Conservation (phyloP, 495 filamentous ascomycete genomes). For the Aspergillus olivimuriae region DNA sequence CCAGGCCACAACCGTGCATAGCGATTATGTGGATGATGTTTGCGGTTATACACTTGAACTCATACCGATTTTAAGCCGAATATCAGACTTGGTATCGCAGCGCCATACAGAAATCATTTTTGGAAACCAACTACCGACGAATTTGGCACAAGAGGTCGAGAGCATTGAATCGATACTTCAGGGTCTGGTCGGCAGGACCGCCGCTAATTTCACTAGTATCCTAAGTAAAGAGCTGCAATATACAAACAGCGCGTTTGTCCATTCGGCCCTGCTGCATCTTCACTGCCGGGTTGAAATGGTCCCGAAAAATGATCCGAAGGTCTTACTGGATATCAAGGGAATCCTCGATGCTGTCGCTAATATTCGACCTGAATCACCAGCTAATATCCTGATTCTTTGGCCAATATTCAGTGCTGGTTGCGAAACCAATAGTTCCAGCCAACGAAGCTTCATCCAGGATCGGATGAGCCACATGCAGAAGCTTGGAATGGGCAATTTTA, state of each 20-base stretch:
- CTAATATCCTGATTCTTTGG: conserved; percentile 30
- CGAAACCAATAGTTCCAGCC: conserved; percentile 18
- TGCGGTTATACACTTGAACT: conserved; percentile 28
- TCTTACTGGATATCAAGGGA: conserved; percentile 15
- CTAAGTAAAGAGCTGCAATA: conserved; percentile 16
- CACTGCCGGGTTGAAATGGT: conserved; percentile 22
- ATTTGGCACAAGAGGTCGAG: conserved; percentile 12
- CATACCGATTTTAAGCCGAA: conserved; percentile 16
- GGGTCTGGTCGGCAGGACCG: conserved; percentile 1
- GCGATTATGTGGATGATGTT: conserved; percentile 21
- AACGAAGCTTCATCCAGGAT: conserved; percentile 15
- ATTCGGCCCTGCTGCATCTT: conserved; percentile 26
- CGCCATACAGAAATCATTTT: not conserved
- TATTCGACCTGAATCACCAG: conserved; percentile 17
- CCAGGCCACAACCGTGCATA: not conserved
- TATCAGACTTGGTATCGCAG: conserved; percentile 12
- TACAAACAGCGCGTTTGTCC: conserved; percentile 26
- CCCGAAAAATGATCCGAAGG: conserved; percentile 15
- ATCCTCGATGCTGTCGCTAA: conserved; percentile 17
- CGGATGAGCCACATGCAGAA: conserved; percentile 28
- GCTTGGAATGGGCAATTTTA: conserved; percentile 31
- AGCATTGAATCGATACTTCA: conserved; percentile 3
- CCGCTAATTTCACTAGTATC: not conserved
- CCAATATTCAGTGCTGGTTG: conserved; percentile 31
- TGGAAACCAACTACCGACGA: not conserved